These are phyloP conservation scores for Pythium scleroteichum DNA, from an alignment of 352 stramenopile genomes.

Conservation along the genomic window DNA sequence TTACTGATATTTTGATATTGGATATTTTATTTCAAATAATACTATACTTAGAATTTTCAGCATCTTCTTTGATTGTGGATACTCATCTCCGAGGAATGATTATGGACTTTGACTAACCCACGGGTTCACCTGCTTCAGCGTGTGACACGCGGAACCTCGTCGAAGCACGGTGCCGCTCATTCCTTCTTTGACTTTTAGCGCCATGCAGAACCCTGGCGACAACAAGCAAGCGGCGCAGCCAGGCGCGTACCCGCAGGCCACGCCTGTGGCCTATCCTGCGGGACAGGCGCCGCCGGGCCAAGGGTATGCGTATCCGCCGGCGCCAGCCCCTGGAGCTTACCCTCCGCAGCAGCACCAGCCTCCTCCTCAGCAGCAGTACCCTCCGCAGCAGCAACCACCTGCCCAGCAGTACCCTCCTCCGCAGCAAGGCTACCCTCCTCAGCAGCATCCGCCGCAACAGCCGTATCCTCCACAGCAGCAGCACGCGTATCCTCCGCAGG, in stretches of 20 bases:
- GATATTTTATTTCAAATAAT: too few relatives aligned
- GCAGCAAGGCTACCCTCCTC: constrained; percentile 19
- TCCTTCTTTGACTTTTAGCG: background rate
- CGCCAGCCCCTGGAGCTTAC: constrained; percentile 13
- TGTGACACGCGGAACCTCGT: background rate
- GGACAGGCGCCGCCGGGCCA: constrained; percentile 12
- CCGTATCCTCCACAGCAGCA: constrained; percentile 34
- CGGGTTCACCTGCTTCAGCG: background rate
- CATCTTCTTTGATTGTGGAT: background rate
- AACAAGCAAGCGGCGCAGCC: constrained; percentile 7
- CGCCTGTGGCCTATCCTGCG: constrained; percentile 4
- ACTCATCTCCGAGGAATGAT: background rate
- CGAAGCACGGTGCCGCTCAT: background rate
- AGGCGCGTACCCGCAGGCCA: constrained; percentile 7
- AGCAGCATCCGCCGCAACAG: constrained; percentile 23
- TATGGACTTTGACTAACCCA: background rate
- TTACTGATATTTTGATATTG: too few relatives aligned
- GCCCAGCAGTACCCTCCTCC: constrained; percentile 24
- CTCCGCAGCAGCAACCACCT: constrained; percentile 19
- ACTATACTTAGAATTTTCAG: too few relatives aligned
- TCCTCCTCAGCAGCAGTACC: constrained; percentile 6
- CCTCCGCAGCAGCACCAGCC: constrained; percentile 14
- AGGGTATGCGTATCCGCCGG: constrained; percentile 14
- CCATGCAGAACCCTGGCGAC: constrained; percentile 14
- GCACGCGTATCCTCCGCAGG: constrained; percentile 14